phyloP scores from a whole-genome alignment of 2,329 filamentous ascomycete genomes.

The Xylogone sp. region DNA sequence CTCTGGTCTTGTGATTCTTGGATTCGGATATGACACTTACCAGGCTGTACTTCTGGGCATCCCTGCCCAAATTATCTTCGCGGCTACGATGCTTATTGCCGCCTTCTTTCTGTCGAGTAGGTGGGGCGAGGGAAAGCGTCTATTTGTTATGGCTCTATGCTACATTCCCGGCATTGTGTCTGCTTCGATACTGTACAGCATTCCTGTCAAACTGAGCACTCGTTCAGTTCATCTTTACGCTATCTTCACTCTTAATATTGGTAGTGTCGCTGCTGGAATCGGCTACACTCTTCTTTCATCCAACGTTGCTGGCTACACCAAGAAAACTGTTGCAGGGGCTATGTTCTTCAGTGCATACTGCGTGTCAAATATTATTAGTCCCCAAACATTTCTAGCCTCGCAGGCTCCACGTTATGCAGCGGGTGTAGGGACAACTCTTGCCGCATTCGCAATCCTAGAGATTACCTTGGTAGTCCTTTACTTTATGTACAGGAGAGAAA shows the following conservation, averaged over 20 bases:
- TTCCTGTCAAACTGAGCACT: background rate
- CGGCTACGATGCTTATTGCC: background rate
- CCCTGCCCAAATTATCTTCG: slow-evolving; percentile 29
- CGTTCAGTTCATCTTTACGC: background rate
- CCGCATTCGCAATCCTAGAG: background rate
- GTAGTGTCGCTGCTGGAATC: background rate
- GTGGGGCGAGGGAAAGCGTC: background rate
- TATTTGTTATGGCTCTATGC: background rate
- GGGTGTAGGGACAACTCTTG: slow-evolving; percentile 1
- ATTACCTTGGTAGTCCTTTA: slow-evolving; percentile 1
- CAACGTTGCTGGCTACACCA: slow-evolving; percentile 50
- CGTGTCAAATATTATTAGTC: slow-evolving; percentile 1
- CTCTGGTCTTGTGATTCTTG: slow-evolving; percentile 31
- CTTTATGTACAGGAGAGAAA: slow-evolving; percentile 3
- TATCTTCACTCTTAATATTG: background rate
- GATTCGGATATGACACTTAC: slow-evolving; percentile 30
- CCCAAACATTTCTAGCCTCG: slow-evolving; percentile 1
- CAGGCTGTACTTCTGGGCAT: slow-evolving; percentile 47
- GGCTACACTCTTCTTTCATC: slow-evolving; percentile 46
- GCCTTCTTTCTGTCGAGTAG: background rate
- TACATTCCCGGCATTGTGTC: background rate
- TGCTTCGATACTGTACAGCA: background rate
- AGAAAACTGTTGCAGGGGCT: slow-evolving; percentile 30
- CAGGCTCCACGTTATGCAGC: slow-evolving; percentile 2
- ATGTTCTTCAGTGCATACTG: slow-evolving; percentile 2